Evolutionary conservation across 2,329 filamentous ascomycete genomes (phyloP).

Genomic region (Cladophialophora immunda): DNA sequence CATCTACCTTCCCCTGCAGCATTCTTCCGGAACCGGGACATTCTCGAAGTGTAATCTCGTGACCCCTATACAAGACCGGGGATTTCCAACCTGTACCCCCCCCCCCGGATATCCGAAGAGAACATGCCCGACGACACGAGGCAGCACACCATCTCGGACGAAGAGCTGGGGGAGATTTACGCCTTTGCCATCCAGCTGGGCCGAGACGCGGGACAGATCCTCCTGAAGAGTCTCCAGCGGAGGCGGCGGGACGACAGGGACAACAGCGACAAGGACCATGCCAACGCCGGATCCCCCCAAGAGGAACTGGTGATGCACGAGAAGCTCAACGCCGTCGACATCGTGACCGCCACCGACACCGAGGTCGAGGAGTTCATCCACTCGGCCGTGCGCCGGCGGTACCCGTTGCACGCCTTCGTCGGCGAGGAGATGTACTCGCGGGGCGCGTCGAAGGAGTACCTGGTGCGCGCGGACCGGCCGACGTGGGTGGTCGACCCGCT

Average conservation of each 20-base stretch:
- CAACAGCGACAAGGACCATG: conserved; percentile 71
- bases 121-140: conserved; percentile 1
- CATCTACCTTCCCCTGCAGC: too few relatives aligned
- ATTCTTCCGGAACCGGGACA: too few relatives aligned
- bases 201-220: conserved; percentile 72
- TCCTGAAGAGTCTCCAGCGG: conserved; percentile 70
- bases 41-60: too few relatives aligned
- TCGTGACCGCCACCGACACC: conserved; percentile 79
- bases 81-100: too few relatives aligned
- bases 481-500: conserved; percentile 82
- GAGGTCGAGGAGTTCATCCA: conserved; percentile 78
- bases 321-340: conserved; percentile 79
- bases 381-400: conserved; percentile 64
- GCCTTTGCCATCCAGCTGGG: conserved; percentile 74
- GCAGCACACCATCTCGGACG: conserved; percentile 24
- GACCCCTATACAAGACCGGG: too few relatives aligned
- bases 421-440: conserved; percentile 80
- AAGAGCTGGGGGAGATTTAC: conserved; percentile 72
- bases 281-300: conserved; percentile 69
- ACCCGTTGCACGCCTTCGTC: conserved; percentile 76
- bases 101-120: too few relatives aligned
- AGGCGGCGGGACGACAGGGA: conserved; percentile 55
- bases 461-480: conserved; percentile 65
- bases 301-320: conserved; percentile 59
- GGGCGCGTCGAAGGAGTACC: conserved; percentile 71